Conservation (phyloP, 257 asterid genomes). For the Lithospermum erythrorhizon region DNA sequence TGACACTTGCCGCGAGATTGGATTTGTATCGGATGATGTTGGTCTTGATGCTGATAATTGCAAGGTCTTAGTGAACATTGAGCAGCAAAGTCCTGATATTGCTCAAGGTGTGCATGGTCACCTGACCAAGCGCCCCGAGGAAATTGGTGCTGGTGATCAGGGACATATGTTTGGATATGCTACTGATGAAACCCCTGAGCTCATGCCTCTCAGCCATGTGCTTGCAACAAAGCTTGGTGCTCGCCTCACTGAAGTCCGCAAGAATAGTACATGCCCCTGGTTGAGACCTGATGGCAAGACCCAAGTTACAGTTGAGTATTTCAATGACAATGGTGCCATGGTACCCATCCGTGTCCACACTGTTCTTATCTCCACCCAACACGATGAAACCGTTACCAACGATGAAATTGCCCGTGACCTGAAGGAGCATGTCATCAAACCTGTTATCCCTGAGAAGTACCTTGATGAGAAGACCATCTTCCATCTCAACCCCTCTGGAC, state of each 20-base stretch:
- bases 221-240: conserved; percentile 55
- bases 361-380: conserved; percentile 56
- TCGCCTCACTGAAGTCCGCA: conserved; percentile 48
- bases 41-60: conserved; percentile 55
- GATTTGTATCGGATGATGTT: conserved; percentile 44
- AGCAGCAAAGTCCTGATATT: conserved; percentile 55
- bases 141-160: conserved; percentile 56
- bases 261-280: conserved; percentile 51
- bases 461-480: conserved; percentile 55
- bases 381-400: conserved; percentile 52
- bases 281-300: conserved; percentile 62
- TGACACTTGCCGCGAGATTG: conserved; percentile 48
- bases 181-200: conserved; percentile 54
- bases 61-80: conserved; percentile 50
- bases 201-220: conserved; percentile 60
- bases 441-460: conserved; percentile 49
- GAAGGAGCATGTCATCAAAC: conserved; percentile 53
- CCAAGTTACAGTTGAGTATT: conserved; percentile 52
- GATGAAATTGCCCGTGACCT: conserved; percentile 50
- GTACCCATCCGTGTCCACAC: conserved; percentile 50
- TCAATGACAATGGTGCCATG: conserved; percentile 54
- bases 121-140: conserved; percentile 48
- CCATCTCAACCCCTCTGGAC: conserved; percentile 56
- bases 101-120: conserved; percentile 61
- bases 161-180: conserved; percentile 64